Conservation (phyloP, 176 grass and related monocot species). For the Triticum monococcum region DNA sequence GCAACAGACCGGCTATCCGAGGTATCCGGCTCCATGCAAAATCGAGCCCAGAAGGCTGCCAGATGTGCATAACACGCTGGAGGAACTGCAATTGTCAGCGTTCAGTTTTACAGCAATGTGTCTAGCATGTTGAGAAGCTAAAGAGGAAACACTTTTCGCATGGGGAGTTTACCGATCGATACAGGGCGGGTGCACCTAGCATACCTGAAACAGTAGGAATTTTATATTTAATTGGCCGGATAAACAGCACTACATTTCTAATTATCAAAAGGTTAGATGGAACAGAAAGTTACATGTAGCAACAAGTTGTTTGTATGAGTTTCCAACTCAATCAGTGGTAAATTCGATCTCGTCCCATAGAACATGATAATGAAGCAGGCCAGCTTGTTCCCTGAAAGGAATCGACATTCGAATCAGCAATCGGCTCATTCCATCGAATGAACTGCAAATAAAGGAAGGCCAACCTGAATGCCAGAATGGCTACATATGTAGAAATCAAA, state of each 20-base stretch:
- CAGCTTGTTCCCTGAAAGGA: conserved; percentile 62
- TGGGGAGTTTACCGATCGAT: conserved; percentile 59
- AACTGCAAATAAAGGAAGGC: background rate
- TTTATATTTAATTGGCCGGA: background rate
- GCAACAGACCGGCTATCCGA: too few relatives aligned
- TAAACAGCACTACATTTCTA: background rate
- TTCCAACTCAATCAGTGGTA: conserved; percentile 75
- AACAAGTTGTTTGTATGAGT: conserved; percentile 88
- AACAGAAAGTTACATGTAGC: conserved; percentile 64
- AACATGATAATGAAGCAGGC: conserved; percentile 86
- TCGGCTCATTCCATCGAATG: background rate
- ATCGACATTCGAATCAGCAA: conserved; percentile 4
- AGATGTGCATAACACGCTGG: conserved; percentile 22
- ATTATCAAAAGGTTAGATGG: background rate
- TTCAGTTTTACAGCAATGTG: background rate
- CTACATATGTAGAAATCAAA: conserved; percentile 98
- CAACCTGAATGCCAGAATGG: conserved; percentile 95
- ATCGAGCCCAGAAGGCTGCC: conserved; percentile 75
- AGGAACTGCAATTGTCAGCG: conserved; percentile 53
- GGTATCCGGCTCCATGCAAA: too few relatives aligned
- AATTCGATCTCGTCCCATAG: conserved; percentile 89
- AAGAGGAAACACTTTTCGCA: background rate
- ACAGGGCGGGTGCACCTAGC: conserved; percentile 84
- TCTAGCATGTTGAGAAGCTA: background rate
- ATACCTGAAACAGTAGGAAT: conserved; percentile 45